A percentile compares a stretch with the other conserved stretches of the same genome.
phyloP scores from a whole-genome alignment of 352 stramenopile genomes.

The Globisporangium megalacanthum region DNA sequence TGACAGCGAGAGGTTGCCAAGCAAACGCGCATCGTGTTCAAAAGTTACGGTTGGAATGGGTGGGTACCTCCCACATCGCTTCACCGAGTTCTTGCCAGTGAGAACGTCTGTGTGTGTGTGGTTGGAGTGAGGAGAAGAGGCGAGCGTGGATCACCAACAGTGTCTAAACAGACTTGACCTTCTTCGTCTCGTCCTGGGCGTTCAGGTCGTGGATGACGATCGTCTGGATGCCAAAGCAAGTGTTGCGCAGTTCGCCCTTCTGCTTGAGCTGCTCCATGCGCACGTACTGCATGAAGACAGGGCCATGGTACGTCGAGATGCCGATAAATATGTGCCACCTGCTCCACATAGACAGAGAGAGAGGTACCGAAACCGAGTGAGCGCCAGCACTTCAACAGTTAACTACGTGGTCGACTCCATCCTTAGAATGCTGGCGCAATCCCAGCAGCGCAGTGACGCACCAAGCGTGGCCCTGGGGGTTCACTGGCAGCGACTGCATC shows the following conservation, averaged over 20 bases:
- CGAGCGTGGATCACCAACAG: neutral
- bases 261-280: slow-evolving; percentile 70
- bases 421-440: neutral
- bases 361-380: neutral
- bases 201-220: slow-evolving; percentile 43
- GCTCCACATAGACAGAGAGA: neutral
- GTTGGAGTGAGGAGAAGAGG: neutral
- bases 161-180: slow-evolving; percentile 11
- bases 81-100: no score
- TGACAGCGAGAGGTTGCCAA: no score
- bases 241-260: slow-evolving; percentile 46
- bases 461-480: slow-evolving; percentile 78
- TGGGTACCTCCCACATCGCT: no score
- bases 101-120: no score
- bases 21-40: slow-evolving; percentile 1
- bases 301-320: slow-evolving; percentile 69
- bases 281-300: slow-evolving; percentile 86
- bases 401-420: neutral
- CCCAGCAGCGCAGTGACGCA: slow-evolving; percentile 12
- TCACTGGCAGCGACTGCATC: slow-evolving; percentile 51
- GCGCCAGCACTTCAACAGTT: neutral
- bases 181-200: neutral
- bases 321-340: slow-evolving; percentile 84
- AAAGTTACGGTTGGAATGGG: neutral
- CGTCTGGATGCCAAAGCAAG: slow-evolving; percentile 58